Evolutionary conservation across 768 basidiomycete species (phyloP).

Genomic region (Amanita polypyramis): DNA sequence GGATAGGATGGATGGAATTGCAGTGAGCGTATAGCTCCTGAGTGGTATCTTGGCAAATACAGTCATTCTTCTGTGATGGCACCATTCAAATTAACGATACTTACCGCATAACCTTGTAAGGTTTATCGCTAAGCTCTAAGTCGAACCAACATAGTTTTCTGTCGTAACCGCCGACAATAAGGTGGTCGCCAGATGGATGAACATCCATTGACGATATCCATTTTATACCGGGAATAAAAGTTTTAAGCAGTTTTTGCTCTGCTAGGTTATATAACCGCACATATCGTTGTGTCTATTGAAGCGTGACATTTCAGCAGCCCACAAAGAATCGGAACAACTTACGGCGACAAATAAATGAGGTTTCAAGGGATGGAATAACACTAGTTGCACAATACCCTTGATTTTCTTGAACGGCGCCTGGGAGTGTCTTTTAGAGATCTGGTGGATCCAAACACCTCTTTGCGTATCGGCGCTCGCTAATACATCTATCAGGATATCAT

Average conservation of each 20-base stretch:
- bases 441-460: conserved; percentile 92
- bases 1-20: conserved; percentile 94
- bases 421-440: conserved; percentile 85
- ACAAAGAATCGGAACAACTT: conserved; percentile 21
- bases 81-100: conserved; percentile 13
- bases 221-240: conserved; percentile 86
- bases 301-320: conserved; percentile 9
- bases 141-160: conserved; percentile 99
- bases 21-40: conserved; percentile 85
- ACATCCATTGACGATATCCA: conserved; percentile 99
- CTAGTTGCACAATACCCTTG: conserved; percentile 82
- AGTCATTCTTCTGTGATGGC: not conserved
- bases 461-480: conserved; percentile 59
- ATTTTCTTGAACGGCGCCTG: conserved; percentile 98
- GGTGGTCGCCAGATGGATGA: conserved; percentile 91
- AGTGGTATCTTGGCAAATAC: conserved; percentile 65
- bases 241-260: conserved; percentile 88
- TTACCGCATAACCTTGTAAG: conserved; percentile 91
- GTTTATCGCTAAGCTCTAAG: conserved; percentile 90
- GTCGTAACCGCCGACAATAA: conserved; percentile 97
- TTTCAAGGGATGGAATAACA: conserved; percentile 89
- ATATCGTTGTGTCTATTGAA: conserved; percentile 83
- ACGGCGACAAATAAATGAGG: conserved; percentile 98
- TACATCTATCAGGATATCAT: conserved; percentile 9
- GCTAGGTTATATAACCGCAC: conserved; percentile 91